Evolutionary conservation across 1,284 basidiomycete species (phyloP).

Genomic region (Fomitopsis betulina): DNA sequence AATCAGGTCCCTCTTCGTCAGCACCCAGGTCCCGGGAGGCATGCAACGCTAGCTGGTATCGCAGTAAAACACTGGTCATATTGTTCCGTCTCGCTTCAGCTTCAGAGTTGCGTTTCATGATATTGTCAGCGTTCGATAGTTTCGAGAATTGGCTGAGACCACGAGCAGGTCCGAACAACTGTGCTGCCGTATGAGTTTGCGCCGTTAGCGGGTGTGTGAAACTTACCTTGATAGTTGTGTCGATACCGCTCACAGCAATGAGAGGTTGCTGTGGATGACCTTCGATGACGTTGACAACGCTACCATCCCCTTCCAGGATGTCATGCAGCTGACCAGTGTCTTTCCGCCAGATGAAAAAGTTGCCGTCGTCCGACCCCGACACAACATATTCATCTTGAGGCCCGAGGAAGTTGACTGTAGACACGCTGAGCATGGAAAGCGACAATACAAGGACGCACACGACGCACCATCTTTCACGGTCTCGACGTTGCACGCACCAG

Average conservation of each 20-base stretch:
- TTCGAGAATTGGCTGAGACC: conserved; percentile 47
- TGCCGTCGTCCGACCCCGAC: conserved; percentile 90
- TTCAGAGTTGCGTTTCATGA: conserved; percentile 49
- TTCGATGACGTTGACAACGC: conserved; percentile 85
- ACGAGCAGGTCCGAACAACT: conserved; percentile 70
- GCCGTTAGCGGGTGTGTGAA: neutral
- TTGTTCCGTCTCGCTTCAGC: conserved; percentile 25
- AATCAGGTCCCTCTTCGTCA: conserved; percentile 12
- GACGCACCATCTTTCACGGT: conserved; percentile 88
- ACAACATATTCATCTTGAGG: conserved; percentile 73
- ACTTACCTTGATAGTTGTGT: conserved; percentile 79
- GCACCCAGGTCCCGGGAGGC: conserved; percentile 3
- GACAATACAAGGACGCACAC: neutral
- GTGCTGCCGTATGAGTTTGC: conserved; percentile 3
- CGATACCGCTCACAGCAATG: conserved; percentile 86
- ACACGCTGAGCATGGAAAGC: neutral
- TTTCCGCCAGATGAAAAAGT: conserved; percentile 85
- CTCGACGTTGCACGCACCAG: conserved; percentile 77
- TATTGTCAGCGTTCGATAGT: conserved; percentile 44
- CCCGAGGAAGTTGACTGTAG: conserved; percentile 79
- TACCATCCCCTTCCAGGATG: conserved; percentile 80
- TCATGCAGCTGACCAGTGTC: conserved; percentile 58
- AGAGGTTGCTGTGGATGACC: conserved; percentile 80
- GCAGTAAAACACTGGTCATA: conserved; percentile 31
- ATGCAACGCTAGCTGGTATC: conserved; percentile 29